Conservation (phyloP, 805 yeast species). For the Kuraishia ogatae region DNA sequence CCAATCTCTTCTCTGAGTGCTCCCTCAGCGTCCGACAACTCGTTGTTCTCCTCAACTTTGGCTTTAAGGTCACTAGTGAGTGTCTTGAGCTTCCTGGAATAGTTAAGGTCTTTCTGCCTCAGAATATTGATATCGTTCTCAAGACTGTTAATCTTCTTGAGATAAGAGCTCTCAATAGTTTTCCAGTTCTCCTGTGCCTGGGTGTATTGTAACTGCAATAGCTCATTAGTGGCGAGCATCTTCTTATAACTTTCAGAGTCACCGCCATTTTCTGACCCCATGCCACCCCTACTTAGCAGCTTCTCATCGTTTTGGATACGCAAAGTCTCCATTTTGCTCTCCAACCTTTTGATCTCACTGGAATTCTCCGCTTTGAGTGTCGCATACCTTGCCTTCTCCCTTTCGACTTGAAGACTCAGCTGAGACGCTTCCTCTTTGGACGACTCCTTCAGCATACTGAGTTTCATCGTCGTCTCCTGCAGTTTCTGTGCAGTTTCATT, state of each 20-base stretch:
- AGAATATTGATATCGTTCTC: conserved; percentile 35
- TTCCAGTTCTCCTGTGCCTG: conserved; percentile 80
- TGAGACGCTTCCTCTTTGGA: conserved; percentile 14
- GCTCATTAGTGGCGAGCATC: conserved; percentile 38
- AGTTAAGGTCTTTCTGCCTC: conserved; percentile 19
- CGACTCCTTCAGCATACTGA: conserved; percentile 15
- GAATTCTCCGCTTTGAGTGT: conserved; percentile 22
- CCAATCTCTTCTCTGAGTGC: conserved; percentile 10
- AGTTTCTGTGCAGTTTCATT: conserved; percentile 12
- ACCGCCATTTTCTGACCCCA: conserved; percentile 3
- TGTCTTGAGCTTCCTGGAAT: conserved; percentile 18
- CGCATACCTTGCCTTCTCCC: conserved; percentile 16
- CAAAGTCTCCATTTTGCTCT: conserved; percentile 59
- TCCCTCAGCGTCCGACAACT: conserved; percentile 15
- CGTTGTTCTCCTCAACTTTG: conserved; percentile 18
- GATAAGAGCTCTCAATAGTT: conserved; percentile 60
- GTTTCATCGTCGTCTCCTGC: conserved; percentile 13
- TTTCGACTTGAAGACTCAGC: conserved; percentile 19
- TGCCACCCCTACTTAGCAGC: background rate
- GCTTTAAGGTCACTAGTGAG: conserved; percentile 28
- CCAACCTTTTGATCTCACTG: conserved; percentile 49
- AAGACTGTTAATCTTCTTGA: conserved; percentile 33
- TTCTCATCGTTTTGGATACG: conserved; percentile 49
- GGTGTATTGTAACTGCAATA: conserved; percentile 62
- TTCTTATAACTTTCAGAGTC: conserved; percentile 29